Base-by-base conservation (phyloP, 1,139 yeast genomes). In the Candida buenavistaensis region DNA sequence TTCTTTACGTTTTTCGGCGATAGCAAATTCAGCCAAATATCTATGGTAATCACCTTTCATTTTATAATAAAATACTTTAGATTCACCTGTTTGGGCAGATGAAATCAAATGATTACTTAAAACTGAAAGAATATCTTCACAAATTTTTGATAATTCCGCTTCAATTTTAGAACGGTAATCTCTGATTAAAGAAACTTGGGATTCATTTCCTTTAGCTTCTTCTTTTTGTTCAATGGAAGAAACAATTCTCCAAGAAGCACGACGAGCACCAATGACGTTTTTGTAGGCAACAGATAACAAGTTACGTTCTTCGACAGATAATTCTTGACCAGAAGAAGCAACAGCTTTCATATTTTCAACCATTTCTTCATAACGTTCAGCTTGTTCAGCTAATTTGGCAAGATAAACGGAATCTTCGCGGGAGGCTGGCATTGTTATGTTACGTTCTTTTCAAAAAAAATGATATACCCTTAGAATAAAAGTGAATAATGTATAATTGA, bases 1-100 rank as follows among this genome's bases (percentile, higher is more conserved):
- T 48, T 78, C 89, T 64, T 88, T 87, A 62, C 97, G 86, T 72
- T 86, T 85, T 53, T 88, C 96, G 50, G 88, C 80, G 51, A 80
- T 75, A 46, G 97, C 94, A 59, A 92, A 92, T 72, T 92, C 98
- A 46, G 97, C 97, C 70, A 92, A 79, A 69, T 92, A 92, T 73
- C 98, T 95, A 77, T 90, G 96, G 78, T 92, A 92, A 68, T 92
- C 98, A 73, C 97, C 98, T 78, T 92, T 90, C 97, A 92, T 92
- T 81, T 92, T 92, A 75, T 87, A 89, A 78, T 92, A 92, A 70
- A 92, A 92, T 42, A 92, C 97, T 78, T 90, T 89, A 35, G 96
- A 88, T 71, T 92, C 98, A 55, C 97, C 97, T 45, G 96, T 80
- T 64, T 85, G 88, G 48, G 97, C 97, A 43, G 92, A 80, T 53